These are phyloP conservation scores for Termitomyces sp. DNA, from an alignment of 768 basidiomycete genomes.

Conservation along the genomic window DNA sequence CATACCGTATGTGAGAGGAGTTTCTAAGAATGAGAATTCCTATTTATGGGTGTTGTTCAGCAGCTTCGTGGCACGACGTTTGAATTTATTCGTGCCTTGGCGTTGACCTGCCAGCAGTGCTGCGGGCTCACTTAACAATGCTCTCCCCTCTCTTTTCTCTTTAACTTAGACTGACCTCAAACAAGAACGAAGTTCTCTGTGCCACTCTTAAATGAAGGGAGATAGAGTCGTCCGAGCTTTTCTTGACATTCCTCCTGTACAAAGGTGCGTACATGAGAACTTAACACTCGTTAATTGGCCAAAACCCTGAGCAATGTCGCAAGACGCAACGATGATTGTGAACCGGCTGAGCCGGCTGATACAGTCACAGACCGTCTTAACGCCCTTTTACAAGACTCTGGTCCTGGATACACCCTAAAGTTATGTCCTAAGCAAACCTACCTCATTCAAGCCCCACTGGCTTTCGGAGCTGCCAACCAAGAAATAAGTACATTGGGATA, in stretches of 20 bases:
- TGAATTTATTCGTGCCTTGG: neutral
- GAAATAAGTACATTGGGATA: constrained; percentile 82
- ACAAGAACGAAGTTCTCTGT: neutral
- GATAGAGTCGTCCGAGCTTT: neutral
- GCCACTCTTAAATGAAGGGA: neutral
- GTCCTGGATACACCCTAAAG: constrained; percentile 57
- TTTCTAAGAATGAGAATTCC: neutral
- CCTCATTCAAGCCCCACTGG: constrained; percentile 57
- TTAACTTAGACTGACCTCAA: neutral
- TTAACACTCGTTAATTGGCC: neutral
- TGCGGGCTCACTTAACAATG: neutral
- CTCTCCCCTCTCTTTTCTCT: neutral
- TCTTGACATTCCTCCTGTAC: neutral
- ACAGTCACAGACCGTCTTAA: constrained; percentile 67
- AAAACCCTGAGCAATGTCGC: neutral
- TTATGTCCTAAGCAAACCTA: constrained; percentile 66
- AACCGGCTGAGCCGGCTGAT: constrained; percentile 48
- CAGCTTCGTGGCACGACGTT: neutral
- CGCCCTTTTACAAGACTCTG: constrained; percentile 56
- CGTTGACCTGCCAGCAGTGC: neutral
- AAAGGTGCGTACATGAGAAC: neutral
- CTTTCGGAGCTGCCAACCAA: constrained; percentile 62
- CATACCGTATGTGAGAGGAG: neutral
- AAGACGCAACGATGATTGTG: constrained; percentile 19
- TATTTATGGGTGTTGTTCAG: neutral